Conservation (phyloP, 1,139 yeast species). For the Arxiozyma slooffiae region DNA sequence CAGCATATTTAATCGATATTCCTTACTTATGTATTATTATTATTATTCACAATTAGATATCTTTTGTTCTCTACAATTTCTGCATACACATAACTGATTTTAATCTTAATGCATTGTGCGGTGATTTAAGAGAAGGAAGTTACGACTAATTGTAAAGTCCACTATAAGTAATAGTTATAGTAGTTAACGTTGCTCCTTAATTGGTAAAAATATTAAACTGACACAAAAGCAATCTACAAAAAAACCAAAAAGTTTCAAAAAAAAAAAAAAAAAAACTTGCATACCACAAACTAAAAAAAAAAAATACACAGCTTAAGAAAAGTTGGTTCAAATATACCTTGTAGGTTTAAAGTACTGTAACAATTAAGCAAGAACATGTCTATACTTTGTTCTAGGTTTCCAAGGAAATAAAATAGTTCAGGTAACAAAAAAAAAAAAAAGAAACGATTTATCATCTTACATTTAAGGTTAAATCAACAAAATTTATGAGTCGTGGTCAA, state of each 20-base stretch:
- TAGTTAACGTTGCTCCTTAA: background rate
- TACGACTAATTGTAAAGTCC: no score
- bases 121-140: no score
- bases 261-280: background rate
- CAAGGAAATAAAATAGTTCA: no score
- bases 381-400: background rate
- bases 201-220: background rate
- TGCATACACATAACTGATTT: no score
- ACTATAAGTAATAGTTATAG: background rate
- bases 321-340: background rate
- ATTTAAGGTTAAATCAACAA: background rate
- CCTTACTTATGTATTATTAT: background rate
- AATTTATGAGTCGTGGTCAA: background rate
- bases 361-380: background rate
- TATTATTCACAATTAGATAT: no score
- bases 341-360: background rate
- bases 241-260: background rate
- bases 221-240: background rate
- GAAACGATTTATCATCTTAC: background rate
- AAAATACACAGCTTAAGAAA: background rate
- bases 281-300: background rate
- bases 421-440: no score
- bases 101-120: no score
- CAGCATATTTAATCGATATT: background rate
- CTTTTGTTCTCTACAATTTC: no score